Conservation (phyloP, 2,329 filamentous ascomycete species). For the Huntiella bhutanensis region DNA sequence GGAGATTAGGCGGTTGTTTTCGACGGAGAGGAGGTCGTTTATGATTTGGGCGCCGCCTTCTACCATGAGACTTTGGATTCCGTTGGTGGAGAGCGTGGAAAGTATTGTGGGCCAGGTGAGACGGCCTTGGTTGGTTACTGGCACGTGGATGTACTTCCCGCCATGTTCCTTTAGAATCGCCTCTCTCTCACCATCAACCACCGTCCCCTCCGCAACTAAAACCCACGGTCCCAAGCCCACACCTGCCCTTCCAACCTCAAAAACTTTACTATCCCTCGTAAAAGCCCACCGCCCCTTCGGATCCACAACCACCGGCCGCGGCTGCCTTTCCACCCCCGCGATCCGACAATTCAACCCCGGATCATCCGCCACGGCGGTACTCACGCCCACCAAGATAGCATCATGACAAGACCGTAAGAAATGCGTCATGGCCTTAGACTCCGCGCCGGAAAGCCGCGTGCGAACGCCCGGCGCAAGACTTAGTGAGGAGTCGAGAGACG, state of each 20-base stretch:
- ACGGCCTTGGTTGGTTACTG: slow-evolving; percentile 19
- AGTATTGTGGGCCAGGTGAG: slow-evolving; percentile 50
- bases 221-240: slow-evolving; percentile 58
- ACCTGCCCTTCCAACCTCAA: slow-evolving; percentile 43
- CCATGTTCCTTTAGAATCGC: slow-evolving; percentile 28
- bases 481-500: slow-evolving; percentile 68
- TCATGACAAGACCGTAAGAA: slow-evolving; percentile 66
- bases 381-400: slow-evolving; percentile 69
- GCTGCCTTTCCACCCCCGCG: slow-evolving; percentile 39
- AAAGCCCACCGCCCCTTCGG: slow-evolving; percentile 57
- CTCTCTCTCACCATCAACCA: slow-evolving; percentile 26
- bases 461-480: slow-evolving; percentile 61
- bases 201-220: slow-evolving; percentile 30
- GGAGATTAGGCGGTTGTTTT: slow-evolving; percentile 44
- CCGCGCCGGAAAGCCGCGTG: slow-evolving; percentile 63
- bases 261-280: slow-evolving; percentile 38
- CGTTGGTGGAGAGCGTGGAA: slow-evolving; percentile 33
- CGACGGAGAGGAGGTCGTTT: slow-evolving; percentile 53
- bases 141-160: slow-evolving; percentile 31
- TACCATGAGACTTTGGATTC: slow-evolving; percentile 67
- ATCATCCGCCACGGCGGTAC: slow-evolving; percentile 69
- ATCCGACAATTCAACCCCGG: slow-evolving; percentile 72
- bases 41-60: slow-evolving; percentile 75
- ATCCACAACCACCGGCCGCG: slow-evolving; percentile 67
- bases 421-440: slow-evolving; percentile 85